phyloP scores from a whole-genome alignment of 768 basidiomycete species.

The Trametes villosa region DNA sequence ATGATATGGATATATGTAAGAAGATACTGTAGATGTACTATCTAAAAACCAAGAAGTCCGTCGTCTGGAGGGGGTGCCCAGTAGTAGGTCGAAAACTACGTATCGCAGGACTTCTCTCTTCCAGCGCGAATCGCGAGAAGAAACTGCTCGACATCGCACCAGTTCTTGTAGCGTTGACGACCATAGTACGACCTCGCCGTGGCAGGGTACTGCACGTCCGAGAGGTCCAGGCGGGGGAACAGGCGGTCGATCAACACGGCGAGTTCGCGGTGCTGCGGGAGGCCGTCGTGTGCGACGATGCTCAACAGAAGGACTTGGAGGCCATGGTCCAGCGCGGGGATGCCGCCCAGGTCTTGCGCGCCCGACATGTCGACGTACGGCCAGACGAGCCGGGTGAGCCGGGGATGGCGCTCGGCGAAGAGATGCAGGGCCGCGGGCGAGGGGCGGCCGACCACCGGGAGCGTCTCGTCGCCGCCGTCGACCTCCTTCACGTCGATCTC shows the following conservation, averaged over 20 bases:
- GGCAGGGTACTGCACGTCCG: not conserved
- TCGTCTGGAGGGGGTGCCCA: not conserved
- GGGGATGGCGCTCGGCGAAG: slow-evolving; percentile 1
- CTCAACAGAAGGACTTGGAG: not conserved
- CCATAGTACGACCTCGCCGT: too few species aligned
- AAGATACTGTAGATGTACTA: too few species aligned
- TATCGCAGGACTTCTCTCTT: not conserved
- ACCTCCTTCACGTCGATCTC: not conserved
- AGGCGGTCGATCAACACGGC: not conserved
- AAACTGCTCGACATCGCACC: slow-evolving; percentile 1
- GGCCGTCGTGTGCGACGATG: not conserved
- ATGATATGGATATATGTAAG: too few species aligned
- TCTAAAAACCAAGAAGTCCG: not conserved
- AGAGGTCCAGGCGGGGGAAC: not conserved
- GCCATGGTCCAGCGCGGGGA: not conserved
- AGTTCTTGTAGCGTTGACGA: not conserved
- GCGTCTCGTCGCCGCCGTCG: too few species aligned
- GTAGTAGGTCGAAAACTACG: not conserved
- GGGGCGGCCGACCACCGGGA: not conserved
- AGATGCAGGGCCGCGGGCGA: not conserved
- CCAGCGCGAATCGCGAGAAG: not conserved
- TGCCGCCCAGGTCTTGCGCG: not conserved
- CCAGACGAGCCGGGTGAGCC: slow-evolving; percentile 1
- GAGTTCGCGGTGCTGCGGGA: not conserved
- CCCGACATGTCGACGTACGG: not conserved